phyloP scores from a whole-genome alignment of 2,329 filamentous ascomycete genomes.

The Neoascochyta sp. region DNA sequence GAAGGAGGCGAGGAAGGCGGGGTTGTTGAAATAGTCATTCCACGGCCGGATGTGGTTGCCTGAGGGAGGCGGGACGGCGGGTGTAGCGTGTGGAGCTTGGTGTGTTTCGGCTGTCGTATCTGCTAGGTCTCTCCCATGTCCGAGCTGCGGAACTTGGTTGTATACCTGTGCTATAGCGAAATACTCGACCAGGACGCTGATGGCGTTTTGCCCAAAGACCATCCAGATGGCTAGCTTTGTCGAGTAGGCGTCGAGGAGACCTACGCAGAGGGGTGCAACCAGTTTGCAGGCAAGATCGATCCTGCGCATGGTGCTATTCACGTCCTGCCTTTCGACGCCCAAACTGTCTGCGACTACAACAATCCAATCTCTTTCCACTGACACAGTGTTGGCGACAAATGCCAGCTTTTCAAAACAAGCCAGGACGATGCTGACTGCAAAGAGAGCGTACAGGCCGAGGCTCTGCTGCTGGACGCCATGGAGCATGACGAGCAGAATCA shows the following conservation, averaged over 20 bases:
- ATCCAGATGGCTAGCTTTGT: conserved; percentile 48
- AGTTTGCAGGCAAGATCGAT: conserved; percentile 60
- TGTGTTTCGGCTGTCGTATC: conserved; percentile 8
- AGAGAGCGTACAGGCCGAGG: conserved; percentile 24
- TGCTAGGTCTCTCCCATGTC: conserved; percentile 7
- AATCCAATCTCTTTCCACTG: conserved; percentile 70
- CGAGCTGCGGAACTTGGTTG: conserved; percentile 30
- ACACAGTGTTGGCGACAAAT: conserved; percentile 61
- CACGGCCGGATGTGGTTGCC: conserved; percentile 16
- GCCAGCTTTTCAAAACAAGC: conserved; percentile 67
- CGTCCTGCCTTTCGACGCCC: conserved; percentile 28
- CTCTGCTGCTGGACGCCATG: conserved; percentile 6
- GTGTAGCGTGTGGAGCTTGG: conserved; percentile 4
- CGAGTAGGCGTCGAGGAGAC: conserved; percentile 49
- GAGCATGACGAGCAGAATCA: conserved; percentile 22
- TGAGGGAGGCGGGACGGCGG: conserved; percentile 3
- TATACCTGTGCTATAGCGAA: conserved; percentile 49
- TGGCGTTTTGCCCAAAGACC: conserved; percentile 49
- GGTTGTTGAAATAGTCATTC: conserved; percentile 51
- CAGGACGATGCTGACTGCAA: conserved; percentile 46
- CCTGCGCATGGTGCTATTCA: conserved; percentile 58
- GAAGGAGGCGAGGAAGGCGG: conserved; percentile 59
- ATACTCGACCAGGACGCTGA: conserved; percentile 52
- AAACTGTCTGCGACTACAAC: conserved; percentile 48
- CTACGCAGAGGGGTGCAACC: conserved; percentile 51